Evolutionary conservation across 371 early-diverging fungal species (phyloP).

Genomic region (Zopfochytrium polystomum): DNA sequence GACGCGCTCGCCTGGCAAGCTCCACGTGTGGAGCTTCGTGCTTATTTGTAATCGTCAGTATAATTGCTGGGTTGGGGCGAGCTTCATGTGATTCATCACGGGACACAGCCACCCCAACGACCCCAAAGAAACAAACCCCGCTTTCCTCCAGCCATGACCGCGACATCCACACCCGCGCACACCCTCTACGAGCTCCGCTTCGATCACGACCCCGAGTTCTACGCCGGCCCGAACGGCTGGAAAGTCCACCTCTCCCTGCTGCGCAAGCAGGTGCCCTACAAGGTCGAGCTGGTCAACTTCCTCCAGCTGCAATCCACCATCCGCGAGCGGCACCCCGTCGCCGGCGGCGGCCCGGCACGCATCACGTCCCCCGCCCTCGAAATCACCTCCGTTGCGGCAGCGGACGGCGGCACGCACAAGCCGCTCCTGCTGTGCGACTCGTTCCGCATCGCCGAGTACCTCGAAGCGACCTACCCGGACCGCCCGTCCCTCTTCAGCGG

Average conservation of each 20-base stretch:
- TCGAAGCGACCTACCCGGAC: conserved; percentile 28
- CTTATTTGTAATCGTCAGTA: too few relatives aligned
- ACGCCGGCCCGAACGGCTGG: conserved; percentile 29
- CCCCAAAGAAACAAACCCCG: too few relatives aligned
- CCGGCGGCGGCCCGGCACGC: not conserved
- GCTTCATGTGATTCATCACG: too few relatives aligned
- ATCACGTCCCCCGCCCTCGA: conserved; percentile 25
- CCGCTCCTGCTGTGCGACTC: conserved; percentile 24
- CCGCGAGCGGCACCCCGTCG: not conserved
- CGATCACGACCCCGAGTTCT: not conserved
- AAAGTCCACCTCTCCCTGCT: conserved; percentile 26
- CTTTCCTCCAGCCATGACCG: too few relatives aligned
- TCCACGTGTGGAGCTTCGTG: too few relatives aligned
- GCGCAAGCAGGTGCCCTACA: conserved; percentile 23
- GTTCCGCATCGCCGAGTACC: conserved; percentile 26
- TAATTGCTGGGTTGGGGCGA: too few relatives aligned
- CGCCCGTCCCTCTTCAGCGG: conserved; percentile 29
- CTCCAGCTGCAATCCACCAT: conserved; percentile 1
- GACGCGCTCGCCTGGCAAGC: too few relatives aligned
- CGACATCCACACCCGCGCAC: too few relatives aligned
- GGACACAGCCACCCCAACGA: too few relatives aligned
- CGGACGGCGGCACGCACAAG: too few relatives aligned
- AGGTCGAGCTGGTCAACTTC: conserved; percentile 8
- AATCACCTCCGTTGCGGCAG: too few relatives aligned
- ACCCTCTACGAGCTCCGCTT: too few relatives aligned